Conservation (phyloP, 345 rosid genomes). For the Eucalyptus regnans region DNA sequence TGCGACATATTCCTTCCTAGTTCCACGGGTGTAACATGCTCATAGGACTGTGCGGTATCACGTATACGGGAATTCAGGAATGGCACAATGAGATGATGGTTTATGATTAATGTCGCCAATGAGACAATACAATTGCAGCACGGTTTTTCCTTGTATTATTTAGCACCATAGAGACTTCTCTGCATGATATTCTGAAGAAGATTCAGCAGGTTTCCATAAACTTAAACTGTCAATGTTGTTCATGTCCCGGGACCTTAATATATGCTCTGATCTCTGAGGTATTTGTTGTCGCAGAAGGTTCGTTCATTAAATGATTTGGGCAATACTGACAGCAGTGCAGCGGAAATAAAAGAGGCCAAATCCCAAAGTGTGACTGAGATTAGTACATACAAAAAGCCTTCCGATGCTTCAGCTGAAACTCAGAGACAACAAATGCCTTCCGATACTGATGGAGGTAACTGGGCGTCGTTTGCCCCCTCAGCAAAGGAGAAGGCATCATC, state of each 20-base stretch:
- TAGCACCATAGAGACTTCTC: neutral
- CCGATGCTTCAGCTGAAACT: neutral
- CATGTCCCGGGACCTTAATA: neutral
- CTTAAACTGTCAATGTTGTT: neutral
- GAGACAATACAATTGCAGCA: neutral
- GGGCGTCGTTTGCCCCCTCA: slow-evolving; percentile 9
- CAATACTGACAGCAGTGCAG: neutral
- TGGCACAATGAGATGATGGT: neutral
- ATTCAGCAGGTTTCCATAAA: neutral
- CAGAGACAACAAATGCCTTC: slow-evolving; percentile 5
- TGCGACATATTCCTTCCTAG: neutral
- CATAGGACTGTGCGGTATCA: neutral
- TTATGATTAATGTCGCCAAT: neutral
- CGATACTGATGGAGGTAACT: slow-evolving; percentile 5
- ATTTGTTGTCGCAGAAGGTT: slow-evolving; percentile 21
- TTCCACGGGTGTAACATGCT: neutral
- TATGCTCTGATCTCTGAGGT: neutral
- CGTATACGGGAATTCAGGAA: neutral
- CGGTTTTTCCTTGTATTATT: neutral
- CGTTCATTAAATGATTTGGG: slow-evolving; percentile 5
- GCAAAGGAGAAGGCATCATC: slow-evolving; percentile 7
- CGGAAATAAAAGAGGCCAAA: slow-evolving; percentile 3
- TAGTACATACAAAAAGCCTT: slow-evolving; percentile 4
- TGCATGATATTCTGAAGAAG: neutral
- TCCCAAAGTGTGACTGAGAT: slow-evolving; percentile 28